Base-by-base conservation (phyloP, 2,329 filamentous ascomycete species). In the Aspergillus sp. region DNA sequence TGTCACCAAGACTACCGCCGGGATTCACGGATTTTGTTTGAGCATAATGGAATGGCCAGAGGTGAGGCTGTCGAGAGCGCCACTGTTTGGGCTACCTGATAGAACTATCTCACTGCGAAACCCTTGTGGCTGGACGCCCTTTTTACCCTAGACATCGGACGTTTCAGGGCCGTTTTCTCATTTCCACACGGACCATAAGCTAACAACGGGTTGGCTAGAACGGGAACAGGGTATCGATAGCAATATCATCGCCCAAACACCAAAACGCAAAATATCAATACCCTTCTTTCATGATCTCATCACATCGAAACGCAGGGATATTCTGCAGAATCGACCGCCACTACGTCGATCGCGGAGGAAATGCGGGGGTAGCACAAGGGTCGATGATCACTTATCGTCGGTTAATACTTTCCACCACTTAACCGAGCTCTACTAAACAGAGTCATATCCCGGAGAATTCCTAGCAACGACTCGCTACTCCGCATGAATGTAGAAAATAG, bases 361-460 rank as follows among this genome's bases (percentile, higher is more conserved):
- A 53, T 57, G 49, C 55, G 55, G 55, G 49, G 49, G 39, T 4
- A 50, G 32, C 44, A n/a, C 11, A 49, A 20, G 53, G 53, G 30
- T 43, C 32, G 13, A 38, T 32, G 9, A 34, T 36, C 34, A 36
- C 4, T 36, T 30, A 9, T 30, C 26, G 22, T 55, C 53, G 53
- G 53, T 50, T 56, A 56, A 51, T 45, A 39, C 8, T 11, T 11
- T 18, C n/a, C 30, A 7, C 30, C 41, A 18, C 47, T 51, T 50
- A 56, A 39, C 53, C 53, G 53, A 56, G 26, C 26, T 30, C 20
- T 30, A 18, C 47, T 51, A 22, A 56, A 39, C 48, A 47, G 53
- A 56, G 15, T 36, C 34, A 36, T 36, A 36, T 36, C 6, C 15
- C 34, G 34, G 34, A 22, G 20, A 24, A 44, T 24, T 1, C 13